A percentile compares a stretch with the other conserved stretches of the same genome.
These are phyloP conservation scores for Aspergillus sp. DNA, from an alignment of 2,329 filamentous ascomycete species.

Conservation along the genomic window DNA sequence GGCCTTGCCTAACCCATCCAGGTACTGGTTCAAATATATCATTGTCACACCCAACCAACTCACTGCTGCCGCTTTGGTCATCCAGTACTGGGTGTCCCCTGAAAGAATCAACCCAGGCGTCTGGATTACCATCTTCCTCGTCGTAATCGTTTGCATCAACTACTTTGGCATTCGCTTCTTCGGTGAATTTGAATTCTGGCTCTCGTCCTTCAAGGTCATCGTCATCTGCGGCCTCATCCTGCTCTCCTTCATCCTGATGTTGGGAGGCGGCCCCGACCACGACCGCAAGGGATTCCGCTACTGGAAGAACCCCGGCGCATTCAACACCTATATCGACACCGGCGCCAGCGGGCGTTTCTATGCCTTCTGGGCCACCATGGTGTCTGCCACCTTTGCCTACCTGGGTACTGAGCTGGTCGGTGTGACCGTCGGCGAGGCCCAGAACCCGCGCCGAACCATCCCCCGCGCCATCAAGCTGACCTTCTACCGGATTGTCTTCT, in stretches of 20 bases:
- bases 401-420: conserved; percentile 74
- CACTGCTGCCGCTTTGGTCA: conserved; percentile 74
- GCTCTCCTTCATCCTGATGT: conserved; percentile 60
- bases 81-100: conserved; percentile 70
- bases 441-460: conserved; percentile 74
- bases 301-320: conserved; percentile 63
- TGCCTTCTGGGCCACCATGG: conserved; percentile 67
- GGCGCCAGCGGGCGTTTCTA: conserved; percentile 55
- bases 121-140: conserved; percentile 70
- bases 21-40: conserved; percentile 71
- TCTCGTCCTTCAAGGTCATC: conserved; percentile 65
- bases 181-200: conserved; percentile 63
- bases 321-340: conserved; percentile 46
- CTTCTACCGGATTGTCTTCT: conserved; percentile 78
- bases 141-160: conserved; percentile 64
- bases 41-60: conserved; percentile 83
- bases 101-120: conserved; percentile 72
- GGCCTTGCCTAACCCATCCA: conserved; percentile 13
- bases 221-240: conserved; percentile 66
- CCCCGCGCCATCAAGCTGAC: conserved; percentile 76
- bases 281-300: conserved; percentile 65
- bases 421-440: conserved; percentile 74
- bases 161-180: conserved; percentile 69
- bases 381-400: conserved; percentile 76
- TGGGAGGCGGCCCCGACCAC: conserved; percentile 63